Evolutionary conservation across 2,329 filamentous ascomycete genomes (phyloP).

Genomic region (Cercospora zeina): DNA sequence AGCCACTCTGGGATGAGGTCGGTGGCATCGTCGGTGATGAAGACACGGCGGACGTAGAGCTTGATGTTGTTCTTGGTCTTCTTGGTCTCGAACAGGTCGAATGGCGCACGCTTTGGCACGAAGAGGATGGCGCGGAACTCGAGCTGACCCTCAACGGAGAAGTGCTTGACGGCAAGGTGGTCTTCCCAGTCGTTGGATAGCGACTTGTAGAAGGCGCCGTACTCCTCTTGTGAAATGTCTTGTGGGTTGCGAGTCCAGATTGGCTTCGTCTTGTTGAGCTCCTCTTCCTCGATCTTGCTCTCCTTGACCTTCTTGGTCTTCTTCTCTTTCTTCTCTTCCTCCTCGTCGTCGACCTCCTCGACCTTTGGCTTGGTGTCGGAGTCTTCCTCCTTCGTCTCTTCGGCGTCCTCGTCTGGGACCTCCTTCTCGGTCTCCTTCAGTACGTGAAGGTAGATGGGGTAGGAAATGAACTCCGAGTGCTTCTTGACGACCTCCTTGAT

Average conservation of each 20-base stretch:
- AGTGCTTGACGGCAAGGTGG: constrained; percentile 99
- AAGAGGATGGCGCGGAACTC: constrained; percentile 99
- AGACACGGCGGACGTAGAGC: constrained; percentile 99
- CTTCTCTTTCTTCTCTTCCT: constrained; percentile 80
- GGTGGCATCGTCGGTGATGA: constrained; percentile 99
- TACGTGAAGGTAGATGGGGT: constrained; percentile 99
- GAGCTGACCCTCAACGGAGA: constrained; percentile 99
- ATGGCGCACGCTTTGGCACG: constrained; percentile 98
- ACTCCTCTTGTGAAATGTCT: constrained; percentile 95
- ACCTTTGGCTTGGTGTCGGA: constrained; percentile 96
- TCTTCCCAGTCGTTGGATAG: constrained; percentile 99
- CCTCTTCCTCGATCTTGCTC: constrained; percentile 97
- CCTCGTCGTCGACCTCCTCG: constrained; percentile 81
- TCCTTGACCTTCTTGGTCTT: constrained; percentile 99
- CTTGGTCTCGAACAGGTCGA: constrained; percentile 99
- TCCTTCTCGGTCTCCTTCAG: constrained; percentile 99
- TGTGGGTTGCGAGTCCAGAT: constrained; percentile 99
- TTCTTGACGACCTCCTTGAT: constrained; percentile 99
- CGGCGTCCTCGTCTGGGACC: constrained; percentile 92
- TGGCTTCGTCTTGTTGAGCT: constrained; percentile 99
- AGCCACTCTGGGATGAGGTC: constrained; percentile 99
- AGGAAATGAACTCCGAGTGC: constrained; percentile 99
- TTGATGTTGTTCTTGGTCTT: constrained; percentile 99
- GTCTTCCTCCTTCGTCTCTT: constrained; percentile 68
- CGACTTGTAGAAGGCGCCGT: constrained; percentile 99